Evolutionary conservation across 2,329 filamentous ascomycete species (phyloP), one percentile per base, ranked within the genome.

Genomic region (Escovopsis sp.): DNA sequence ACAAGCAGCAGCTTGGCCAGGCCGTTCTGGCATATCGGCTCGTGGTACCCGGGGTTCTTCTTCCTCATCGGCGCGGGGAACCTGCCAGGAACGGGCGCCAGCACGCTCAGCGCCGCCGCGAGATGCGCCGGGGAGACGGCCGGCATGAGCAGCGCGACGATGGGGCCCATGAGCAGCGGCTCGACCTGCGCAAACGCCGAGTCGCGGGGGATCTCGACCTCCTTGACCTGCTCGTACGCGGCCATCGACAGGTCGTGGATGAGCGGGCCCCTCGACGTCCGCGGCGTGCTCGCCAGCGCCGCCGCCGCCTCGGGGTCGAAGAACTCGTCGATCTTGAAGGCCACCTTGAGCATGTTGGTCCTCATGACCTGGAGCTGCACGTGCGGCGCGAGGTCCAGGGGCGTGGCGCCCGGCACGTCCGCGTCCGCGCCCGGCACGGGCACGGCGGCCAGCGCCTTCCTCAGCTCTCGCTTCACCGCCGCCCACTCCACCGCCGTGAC

Each of bases 1-100:
- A 98, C 65, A 30, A 98, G 64, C 59, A 94, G 70, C 48, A 98
- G 64, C 65, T 98, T 98, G 54, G 86, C 78, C 51, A 98, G 59
- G 7, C 84, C 91, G 48, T 67, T 75, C 62, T 95, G 88, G 42
- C 89, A 84, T 2, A 71, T 61, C 0, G 76, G 71, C 43, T 95
- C 89, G 59, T 94, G 74, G 62, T 87, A 94, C 11, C 79, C 79
- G 0, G 89, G 87, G 53, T 74, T 85, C 52, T 76, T 79, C 59
- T 73, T 81, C 46, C 85, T 73, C 40, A 75, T 76, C 1, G 89
- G 89, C 4, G 84, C 78, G 1, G 87, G 81, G 59, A 94, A 96
- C 6, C 72, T 66, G 3, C 77, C 74, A 2, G 78, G 65, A 43
- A 74, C 75, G 0, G 89, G 88, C 0, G 82, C 63, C 16, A 98